A percentile compares a stretch with the other conserved stretches of the same genome.
phyloP scores from a whole-genome alignment of 164 flowering plant species.

The Annona cherimola region DNA sequence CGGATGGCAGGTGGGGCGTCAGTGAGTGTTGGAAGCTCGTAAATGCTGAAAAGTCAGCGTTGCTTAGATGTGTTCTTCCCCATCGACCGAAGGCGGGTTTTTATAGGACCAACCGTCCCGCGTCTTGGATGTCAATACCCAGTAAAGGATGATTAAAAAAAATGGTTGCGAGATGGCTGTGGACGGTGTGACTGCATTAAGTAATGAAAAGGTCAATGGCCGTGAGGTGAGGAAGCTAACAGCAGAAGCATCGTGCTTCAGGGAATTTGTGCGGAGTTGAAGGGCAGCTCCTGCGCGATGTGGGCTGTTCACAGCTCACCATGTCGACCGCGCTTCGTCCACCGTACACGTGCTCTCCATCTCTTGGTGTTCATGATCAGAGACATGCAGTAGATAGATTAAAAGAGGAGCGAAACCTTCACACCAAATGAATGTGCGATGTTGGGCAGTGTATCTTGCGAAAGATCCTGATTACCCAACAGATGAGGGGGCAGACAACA shows the following conservation, averaged over 20 bases:
- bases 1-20: not conserved
- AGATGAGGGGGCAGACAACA: too few species aligned
- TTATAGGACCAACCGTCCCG: conserved; percentile 1
- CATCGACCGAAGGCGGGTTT: not conserved
- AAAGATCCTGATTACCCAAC: too few species aligned
- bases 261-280: not conserved
- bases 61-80: not conserved
- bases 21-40: not conserved
- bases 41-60: not conserved
- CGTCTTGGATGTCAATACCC: conserved; percentile 4
- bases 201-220: not conserved
- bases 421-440: too few species aligned
- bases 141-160: not conserved
- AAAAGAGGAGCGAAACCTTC: too few species aligned
- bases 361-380: not conserved
- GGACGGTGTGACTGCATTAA: conserved; percentile 7
- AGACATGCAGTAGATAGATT: too few species aligned
- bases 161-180: conserved; percentile 2
- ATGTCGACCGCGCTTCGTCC: not conserved
- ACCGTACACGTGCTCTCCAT: not conserved
- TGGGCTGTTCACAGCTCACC: not conserved
- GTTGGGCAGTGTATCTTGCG: too few species aligned
- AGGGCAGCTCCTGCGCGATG: not conserved
- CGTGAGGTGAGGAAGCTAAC: not conserved
- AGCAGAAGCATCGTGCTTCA: not conserved